These are phyloP conservation scores for Calonectria montana DNA, from an alignment of 2,329 filamentous ascomycete genomes.

Conservation along the genomic window DNA sequence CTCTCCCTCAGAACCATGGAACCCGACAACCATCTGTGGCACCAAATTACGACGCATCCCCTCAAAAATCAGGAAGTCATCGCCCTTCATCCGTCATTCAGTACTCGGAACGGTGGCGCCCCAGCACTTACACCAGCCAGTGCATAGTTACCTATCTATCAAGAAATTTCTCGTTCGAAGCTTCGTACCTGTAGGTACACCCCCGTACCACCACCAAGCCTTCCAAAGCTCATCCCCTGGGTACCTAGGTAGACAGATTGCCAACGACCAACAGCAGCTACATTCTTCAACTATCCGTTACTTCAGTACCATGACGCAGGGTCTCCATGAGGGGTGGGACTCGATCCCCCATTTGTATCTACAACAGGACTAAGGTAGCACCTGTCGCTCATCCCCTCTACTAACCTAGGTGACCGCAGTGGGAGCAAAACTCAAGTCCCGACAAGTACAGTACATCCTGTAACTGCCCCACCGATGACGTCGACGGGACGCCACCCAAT, in stretches of 20 bases:
- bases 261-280: neutral
- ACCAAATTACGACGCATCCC: neutral
- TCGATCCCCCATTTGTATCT: neutral
- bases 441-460: constrained; percentile 6
- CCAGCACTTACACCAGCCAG: constrained; percentile 34
- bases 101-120: neutral
- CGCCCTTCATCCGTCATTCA: neutral
- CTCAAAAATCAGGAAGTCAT: neutral
- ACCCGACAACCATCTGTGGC: neutral
- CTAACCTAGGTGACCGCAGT: neutral
- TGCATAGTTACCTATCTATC: neutral
- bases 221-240: neutral
- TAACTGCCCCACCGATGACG: constrained; percentile 15
- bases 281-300: neutral
- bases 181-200: constrained; percentile 22
- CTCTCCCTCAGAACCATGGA: neutral
- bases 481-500: constrained; percentile 16
- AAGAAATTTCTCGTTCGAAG: neutral
- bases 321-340: neutral
- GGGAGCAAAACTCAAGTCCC: neutral
- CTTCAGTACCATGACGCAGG: neutral
- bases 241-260: too few relatives aligned
- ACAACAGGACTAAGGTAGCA: neutral
- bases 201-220: neutral
- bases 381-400: too few relatives aligned